Base-by-base conservation (phyloP, 805 yeast species). In the Myxozyma melibiosi region DNA sequence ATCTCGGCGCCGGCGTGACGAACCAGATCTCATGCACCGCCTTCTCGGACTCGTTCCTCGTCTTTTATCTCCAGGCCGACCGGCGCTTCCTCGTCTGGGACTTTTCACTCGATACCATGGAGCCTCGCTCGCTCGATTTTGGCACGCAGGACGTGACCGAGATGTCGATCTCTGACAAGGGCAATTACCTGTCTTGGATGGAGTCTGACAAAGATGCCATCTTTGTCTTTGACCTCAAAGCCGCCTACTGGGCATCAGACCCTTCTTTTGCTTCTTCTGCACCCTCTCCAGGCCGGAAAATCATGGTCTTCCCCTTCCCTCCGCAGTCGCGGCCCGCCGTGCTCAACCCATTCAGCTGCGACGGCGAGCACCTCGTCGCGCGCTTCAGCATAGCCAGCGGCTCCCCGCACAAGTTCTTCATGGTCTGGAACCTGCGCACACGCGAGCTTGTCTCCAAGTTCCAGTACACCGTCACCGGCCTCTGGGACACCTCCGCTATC, bases 291-390 rank as follows among this genome's bases (percentile, higher is more conserved):
- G 31, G n/a, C 4, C 33, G 14, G 14, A 51, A 11, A 20, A 37
- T 49, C 28, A 42, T 52, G 38, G 46, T 56, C 18, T 49, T 46
- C 20, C 51, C 59, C 22, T 58, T 42, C 38, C 64, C 64, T 22
- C 49, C 43, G 4, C 48, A 54, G 6, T 58, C 56, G 39, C 37
- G 38, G 4, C 64, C 49, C n/a, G 58, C 58, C 8, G 59, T 43
- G 11, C 41, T 53, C 18, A 60, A 53, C 46, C 63, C 64, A 4
- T 53, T 60, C 38, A 53, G 46, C 46, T 56, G 64, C 49, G 64
- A 60, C 42, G 64, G 64, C 37, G 63, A 60, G 51, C 63, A 60
- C 33, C 57, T 60, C 6, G 55, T 60, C 24, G 60, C 57, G 13
- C 55, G 64, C 6, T 60, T 60, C 51, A 41, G 55, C 22, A 41